Conservation (phyloP, 148 eudicot genomes). For the Cornus suecica region DNA sequence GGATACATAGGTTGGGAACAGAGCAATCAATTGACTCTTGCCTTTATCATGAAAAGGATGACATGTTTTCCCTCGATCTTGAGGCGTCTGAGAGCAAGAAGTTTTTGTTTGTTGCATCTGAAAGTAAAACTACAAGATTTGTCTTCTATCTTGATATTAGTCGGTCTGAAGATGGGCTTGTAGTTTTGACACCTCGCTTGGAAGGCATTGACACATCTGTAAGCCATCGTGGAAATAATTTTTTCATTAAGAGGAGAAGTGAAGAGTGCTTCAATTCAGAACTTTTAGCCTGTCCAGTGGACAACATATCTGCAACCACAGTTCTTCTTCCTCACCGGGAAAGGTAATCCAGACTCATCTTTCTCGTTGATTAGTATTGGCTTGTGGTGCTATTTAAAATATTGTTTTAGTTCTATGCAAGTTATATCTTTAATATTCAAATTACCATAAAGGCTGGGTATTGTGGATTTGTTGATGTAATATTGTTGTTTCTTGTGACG, state of each 20-base stretch:
- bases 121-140: conserved; percentile 78
- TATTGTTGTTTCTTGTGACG: too few species aligned
- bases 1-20: conserved; percentile 82
- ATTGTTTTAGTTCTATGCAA: neutral
- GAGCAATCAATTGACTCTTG: conserved; percentile 65
- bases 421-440: neutral
- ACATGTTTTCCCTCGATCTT: conserved; percentile 63
- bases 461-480: too few species aligned
- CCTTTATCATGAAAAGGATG: conserved; percentile 92
- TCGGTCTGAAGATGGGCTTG: conserved; percentile 55
- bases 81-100: conserved; percentile 77
- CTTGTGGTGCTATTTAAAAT: neutral
- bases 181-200: conserved; percentile 65
- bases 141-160: conserved; percentile 62
- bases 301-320: conserved; percentile 52
- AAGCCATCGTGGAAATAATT: conserved; percentile 86
- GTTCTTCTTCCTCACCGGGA: conserved; percentile 73
- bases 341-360: conserved; percentile 39
- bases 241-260: conserved; percentile 76
- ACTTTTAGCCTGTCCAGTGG: conserved; percentile 82
- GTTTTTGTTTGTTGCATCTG: conserved; percentile 72
- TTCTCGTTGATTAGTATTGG: neutral
- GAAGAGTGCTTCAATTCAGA: conserved; percentile 82
- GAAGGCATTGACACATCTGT: conserved; percentile 77
- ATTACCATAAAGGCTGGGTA: neutral